These are phyloP conservation scores for Emergomyces pasteurianus DNA, from an alignment of 2,329 filamentous ascomycete species.

Conservation along the genomic window DNA sequence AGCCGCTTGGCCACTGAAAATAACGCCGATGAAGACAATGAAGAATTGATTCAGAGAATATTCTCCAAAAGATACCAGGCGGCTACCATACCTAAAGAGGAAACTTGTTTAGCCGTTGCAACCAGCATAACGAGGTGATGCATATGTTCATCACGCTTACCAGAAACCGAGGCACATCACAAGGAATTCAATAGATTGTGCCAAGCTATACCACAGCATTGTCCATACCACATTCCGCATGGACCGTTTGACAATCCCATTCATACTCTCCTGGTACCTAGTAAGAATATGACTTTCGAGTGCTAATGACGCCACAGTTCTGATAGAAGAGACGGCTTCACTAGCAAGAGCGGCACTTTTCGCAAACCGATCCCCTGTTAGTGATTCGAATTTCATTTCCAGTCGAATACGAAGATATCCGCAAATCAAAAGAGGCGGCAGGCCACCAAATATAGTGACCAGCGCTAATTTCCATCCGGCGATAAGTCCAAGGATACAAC, in stretches of 20 bases:
- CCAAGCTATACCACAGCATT: slow-evolving; percentile 20
- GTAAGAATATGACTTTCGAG: slow-evolving; percentile 33
- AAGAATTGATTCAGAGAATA: slow-evolving; percentile 30
- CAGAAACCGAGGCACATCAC: slow-evolving; percentile 3
- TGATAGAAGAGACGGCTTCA: slow-evolving; percentile 39
- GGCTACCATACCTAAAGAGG: slow-evolving; percentile 45
- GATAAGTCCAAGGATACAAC: slow-evolving; percentile 52
- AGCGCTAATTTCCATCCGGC: slow-evolving; percentile 72
- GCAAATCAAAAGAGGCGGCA: slow-evolving; percentile 25
- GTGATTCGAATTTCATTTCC: slow-evolving; percentile 36
- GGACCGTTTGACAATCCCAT: slow-evolving; percentile 14
- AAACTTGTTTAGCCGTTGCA: slow-evolving; percentile 5
- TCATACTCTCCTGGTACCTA: slow-evolving; percentile 24
- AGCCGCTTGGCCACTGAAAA: slow-evolving; percentile 25
- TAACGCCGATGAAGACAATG: slow-evolving; percentile 31
- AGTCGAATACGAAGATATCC: slow-evolving; percentile 35
- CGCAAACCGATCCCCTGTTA: slow-evolving; percentile 35
- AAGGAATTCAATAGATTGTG: slow-evolving; percentile 17
- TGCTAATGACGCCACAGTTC: slow-evolving; percentile 39
- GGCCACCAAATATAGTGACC: slow-evolving; percentile 40
- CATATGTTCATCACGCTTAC: slow-evolving; percentile 18
- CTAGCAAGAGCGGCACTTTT: slow-evolving; percentile 39
- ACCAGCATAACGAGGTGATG: slow-evolving; percentile 33
- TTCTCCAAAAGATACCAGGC: slow-evolving; percentile 20
- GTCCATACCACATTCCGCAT: slow-evolving; percentile 16